Conservation (phyloP, 371 early-diverging fungal genomes). For the Actinomortierella ambigua region DNA sequence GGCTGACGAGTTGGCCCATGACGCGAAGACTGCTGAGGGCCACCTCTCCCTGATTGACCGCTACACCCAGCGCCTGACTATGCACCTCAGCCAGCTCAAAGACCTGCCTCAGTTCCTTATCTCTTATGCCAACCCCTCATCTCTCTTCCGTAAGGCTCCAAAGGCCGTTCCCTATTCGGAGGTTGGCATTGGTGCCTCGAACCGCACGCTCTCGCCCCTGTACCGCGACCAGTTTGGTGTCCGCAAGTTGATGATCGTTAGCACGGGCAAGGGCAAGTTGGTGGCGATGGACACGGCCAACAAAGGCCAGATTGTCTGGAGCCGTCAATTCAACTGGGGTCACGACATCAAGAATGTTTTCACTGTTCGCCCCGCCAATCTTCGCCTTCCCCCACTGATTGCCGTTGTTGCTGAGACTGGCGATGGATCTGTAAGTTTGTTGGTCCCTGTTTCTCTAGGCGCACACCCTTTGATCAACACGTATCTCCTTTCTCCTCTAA, state of each 20-base stretch:
- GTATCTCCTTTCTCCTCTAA: background rate
- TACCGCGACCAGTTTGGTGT: slow-evolving; percentile 85
- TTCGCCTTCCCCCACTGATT: slow-evolving; percentile 78
- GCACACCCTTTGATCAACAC: background rate
- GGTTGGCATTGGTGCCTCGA: slow-evolving; percentile 24
- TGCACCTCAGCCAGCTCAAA: slow-evolving; percentile 58
- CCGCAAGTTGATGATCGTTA: slow-evolving; percentile 83
- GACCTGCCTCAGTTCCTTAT: slow-evolving; percentile 35
- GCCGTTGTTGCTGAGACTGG: slow-evolving; percentile 60
- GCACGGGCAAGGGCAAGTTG: slow-evolving; percentile 77
- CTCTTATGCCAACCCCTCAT: slow-evolving; percentile 39
- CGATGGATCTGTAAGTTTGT: slow-evolving; percentile 41
- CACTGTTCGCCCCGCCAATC: slow-evolving; percentile 67
- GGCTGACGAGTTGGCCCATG: slow-evolving; percentile 66
- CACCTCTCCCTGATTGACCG: slow-evolving; percentile 47
- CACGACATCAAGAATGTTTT: slow-evolving; percentile 59
- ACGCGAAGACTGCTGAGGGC: slow-evolving; percentile 7
- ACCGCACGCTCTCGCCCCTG: slow-evolving; percentile 32
- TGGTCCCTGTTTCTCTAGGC: background rate
- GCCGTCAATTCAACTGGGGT: slow-evolving; percentile 47
- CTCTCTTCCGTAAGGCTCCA: slow-evolving; percentile 20
- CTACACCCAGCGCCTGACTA: slow-evolving; percentile 69
- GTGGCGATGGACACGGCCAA: slow-evolving; percentile 80
- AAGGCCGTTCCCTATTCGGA: slow-evolving; percentile 22
- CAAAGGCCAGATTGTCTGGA: slow-evolving; percentile 81